Percentiles rank a stretch among this genome's conserved stretches.
These are phyloP conservation scores for Pseudogymnoascus sp. DNA, from an alignment of 2,329 filamentous ascomycete genomes.

Conservation along the genomic window DNA sequence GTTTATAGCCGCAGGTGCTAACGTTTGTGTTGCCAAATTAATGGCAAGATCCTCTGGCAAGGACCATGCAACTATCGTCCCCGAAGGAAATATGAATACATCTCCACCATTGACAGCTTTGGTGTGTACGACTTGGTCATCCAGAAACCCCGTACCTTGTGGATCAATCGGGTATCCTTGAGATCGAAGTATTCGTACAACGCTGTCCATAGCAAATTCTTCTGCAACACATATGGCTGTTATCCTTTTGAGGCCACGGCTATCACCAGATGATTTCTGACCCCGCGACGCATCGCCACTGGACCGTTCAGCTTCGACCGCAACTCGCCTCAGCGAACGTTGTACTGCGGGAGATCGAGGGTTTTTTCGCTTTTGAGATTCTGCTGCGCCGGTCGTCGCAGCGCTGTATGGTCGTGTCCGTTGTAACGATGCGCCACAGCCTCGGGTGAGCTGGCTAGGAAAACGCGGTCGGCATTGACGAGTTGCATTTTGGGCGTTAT, in stretches of 20 bases:
- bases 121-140: slow-evolving; percentile 57
- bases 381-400: background rate
- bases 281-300: slow-evolving; percentile 33
- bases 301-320: slow-evolving; percentile 72
- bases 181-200: slow-evolving; percentile 49
- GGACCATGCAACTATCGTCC: slow-evolving; percentile 89
- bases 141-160: slow-evolving; percentile 54
- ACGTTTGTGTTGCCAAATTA: slow-evolving; percentile 61
- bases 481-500: background rate
- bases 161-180: slow-evolving; percentile 59
- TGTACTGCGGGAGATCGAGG: slow-evolving; percentile 51
- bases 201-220: slow-evolving; percentile 57
- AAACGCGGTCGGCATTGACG: background rate
- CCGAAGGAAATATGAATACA: slow-evolving; percentile 92
- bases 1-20: slow-evolving; percentile 70
- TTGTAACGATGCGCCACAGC: background rate
- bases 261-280: slow-evolving; percentile 25
- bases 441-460: background rate
- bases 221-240: slow-evolving; percentile 58
- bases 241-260: slow-evolving; percentile 38
- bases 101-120: slow-evolving; percentile 64
- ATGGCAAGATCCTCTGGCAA: slow-evolving; percentile 69
- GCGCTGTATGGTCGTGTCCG: background rate
- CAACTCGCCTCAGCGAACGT: slow-evolving; percentile 75
- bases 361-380: slow-evolving; percentile 37